phyloP scores from a whole-genome alignment of 768 basidiomycete species.

The Polyporus arcularius region DNA sequence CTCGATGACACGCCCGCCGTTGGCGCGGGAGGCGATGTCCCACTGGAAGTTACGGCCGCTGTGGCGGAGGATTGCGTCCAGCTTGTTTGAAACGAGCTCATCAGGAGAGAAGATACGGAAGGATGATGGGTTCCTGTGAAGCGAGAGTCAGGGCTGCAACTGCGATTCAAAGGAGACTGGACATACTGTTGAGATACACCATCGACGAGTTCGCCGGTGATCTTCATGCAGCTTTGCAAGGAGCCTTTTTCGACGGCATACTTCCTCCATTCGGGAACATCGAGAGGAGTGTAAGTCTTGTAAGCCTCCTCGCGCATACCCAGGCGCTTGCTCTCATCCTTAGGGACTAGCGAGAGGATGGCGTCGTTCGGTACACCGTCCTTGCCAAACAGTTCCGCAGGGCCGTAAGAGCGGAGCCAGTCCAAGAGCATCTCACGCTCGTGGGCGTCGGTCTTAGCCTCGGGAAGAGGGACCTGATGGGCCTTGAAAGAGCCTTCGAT shows the following conservation, averaged over 20 bases:
- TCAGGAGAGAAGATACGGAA: constrained; percentile 94
- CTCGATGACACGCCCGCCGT: constrained; percentile 84
- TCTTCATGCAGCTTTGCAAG: constrained; percentile 79
- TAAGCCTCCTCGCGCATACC: constrained; percentile 74
- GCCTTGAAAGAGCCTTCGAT: constrained; percentile 83
- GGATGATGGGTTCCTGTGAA: constrained; percentile 61
- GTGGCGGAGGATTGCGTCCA: constrained; percentile 74
- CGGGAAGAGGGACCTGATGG: constrained; percentile 87
- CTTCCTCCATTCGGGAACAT: constrained; percentile 64
- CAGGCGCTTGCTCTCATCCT: constrained; percentile 54
- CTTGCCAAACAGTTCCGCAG: constrained; percentile 63
- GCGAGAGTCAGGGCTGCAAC: not conserved
- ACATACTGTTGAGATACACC: constrained; percentile 57
- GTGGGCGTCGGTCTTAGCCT: constrained; percentile 60
- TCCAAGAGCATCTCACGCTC: constrained; percentile 63
- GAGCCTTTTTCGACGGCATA: constrained; percentile 53
- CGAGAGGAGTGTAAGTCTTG: constrained; percentile 58
- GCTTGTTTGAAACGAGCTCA: constrained; percentile 84
- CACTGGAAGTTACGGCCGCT: constrained; percentile 82
- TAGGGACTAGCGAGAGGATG: constrained; percentile 55
- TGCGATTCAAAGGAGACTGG: not conserved
- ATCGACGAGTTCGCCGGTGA: constrained; percentile 56
- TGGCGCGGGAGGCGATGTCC: constrained; percentile 65
- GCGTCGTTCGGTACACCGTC: constrained; percentile 54
- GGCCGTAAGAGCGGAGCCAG: constrained; percentile 77